Conservation (phyloP, 305 asterid genomes). For the Fraxinus ornus region DNA sequence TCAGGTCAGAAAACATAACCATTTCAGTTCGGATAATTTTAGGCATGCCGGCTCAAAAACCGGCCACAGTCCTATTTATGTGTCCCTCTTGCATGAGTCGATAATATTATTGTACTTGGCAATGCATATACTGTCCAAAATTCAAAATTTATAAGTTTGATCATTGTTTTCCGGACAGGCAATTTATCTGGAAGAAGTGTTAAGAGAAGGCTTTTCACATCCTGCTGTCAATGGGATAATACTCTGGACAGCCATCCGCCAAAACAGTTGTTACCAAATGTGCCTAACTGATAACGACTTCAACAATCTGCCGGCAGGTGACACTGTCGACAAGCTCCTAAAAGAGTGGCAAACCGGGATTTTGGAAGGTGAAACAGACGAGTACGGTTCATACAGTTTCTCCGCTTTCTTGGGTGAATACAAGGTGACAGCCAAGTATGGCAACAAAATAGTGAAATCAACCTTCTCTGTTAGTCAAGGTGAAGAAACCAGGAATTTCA, state of each 20-base stretch:
- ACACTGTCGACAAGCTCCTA: conserved; percentile 42
- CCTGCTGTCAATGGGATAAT: conserved; percentile 45
- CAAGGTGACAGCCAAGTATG: conserved; percentile 29
- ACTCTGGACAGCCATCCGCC: conserved; percentile 42
- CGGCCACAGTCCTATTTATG: neutral
- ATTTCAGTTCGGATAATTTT: neutral
- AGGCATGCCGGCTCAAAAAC: neutral
- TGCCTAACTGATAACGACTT: conserved; percentile 43
- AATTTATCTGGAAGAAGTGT: conserved; percentile 35
- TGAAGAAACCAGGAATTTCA: conserved; percentile 42
- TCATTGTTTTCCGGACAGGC: conserved; percentile 26
- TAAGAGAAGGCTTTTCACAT: conserved; percentile 48
- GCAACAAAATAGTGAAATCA: conserved; percentile 19
- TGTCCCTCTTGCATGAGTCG: neutral
- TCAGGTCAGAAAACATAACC: conserved; percentile 40
- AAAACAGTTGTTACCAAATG: conserved; percentile 47
- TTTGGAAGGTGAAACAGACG: conserved; percentile 35
- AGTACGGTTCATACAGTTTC: conserved; percentile 41
- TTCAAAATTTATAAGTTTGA: neutral
- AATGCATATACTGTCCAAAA: neutral
- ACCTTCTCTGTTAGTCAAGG: conserved; percentile 41
- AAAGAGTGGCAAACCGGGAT: conserved; percentile 43
- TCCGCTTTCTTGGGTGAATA: conserved; percentile 45
- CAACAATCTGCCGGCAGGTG: conserved; percentile 45
- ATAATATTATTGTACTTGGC: neutral